Percentiles rank a stretch among this genome's conserved stretches.
Conservation (phyloP, 768 basidiomycete genomes). For the Macrolepiota fuliginosa region DNA sequence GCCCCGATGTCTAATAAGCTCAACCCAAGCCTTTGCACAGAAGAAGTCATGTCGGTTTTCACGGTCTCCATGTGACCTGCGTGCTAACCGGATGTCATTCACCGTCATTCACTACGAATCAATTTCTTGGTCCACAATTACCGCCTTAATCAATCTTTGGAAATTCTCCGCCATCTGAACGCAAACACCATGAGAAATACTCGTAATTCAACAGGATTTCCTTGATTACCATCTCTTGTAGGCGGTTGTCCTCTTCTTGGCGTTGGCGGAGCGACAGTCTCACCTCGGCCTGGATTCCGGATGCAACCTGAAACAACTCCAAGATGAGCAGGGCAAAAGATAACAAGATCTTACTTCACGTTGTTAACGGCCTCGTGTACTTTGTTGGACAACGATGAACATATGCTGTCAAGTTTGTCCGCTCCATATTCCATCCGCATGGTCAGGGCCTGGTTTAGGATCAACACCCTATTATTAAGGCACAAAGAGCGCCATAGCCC, state of each 20-base stretch:
- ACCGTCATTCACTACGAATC: background rate
- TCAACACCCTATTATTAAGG: background rate
- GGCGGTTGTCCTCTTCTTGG: background rate
- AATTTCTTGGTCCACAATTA: background rate
- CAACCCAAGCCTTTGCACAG: background rate
- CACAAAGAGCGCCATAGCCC: background rate
- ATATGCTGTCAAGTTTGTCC: constrained; percentile 5
- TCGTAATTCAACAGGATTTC: background rate
- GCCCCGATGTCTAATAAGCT: background rate
- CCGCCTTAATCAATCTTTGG: background rate
- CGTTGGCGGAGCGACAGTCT: background rate
- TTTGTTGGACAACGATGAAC: background rate
- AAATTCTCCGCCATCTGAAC: background rate
- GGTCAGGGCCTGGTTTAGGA: background rate
- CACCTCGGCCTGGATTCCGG: background rate
- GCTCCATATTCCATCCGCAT: background rate
- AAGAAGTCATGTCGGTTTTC: background rate
- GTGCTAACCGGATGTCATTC: background rate
- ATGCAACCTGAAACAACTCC: background rate
- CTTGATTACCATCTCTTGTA: constrained; percentile 1
- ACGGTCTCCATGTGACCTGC: constrained; percentile 6
- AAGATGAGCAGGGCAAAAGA: background rate
- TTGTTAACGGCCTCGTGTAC: background rate
- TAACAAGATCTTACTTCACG: background rate
- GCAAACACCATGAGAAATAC: background rate